phyloP scores from a whole-genome alignment of 1,284 basidiomycete species.

The Salmacisia buchloeana region DNA sequence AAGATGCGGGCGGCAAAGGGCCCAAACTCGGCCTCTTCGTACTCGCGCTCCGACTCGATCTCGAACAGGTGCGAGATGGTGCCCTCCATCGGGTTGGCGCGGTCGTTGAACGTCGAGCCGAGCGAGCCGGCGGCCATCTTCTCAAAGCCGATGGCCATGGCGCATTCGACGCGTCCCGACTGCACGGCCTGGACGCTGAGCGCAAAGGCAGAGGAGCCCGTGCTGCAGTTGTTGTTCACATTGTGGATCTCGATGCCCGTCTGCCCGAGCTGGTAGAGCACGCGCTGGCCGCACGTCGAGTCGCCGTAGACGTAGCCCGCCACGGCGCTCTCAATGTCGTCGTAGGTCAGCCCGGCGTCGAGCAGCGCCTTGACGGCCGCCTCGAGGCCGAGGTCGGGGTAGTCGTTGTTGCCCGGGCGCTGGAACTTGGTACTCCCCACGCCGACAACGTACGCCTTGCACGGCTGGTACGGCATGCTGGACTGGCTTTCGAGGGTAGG shows the following conservation, averaged over 20 bases:
- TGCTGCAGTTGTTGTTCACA: slow-evolving; percentile 63
- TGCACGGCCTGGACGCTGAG: slow-evolving; percentile 52
- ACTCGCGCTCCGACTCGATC: slow-evolving; percentile 59
- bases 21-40: slow-evolving; percentile 60
- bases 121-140: slow-evolving; percentile 64
- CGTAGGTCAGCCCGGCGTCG: slow-evolving; percentile 80
- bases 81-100: slow-evolving; percentile 59
- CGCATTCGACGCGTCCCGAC: slow-evolving; percentile 67
- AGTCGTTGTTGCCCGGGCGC: slow-evolving; percentile 63
- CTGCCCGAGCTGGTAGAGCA: slow-evolving; percentile 77
- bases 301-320: slow-evolving; percentile 61
- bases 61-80: slow-evolving; percentile 56
- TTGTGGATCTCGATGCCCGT: slow-evolving; percentile 80
- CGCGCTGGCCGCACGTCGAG: slow-evolving; percentile 68
- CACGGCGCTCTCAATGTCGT: slow-evolving; percentile 66
- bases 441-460: slow-evolving; percentile 57
- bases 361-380: slow-evolving; percentile 76
- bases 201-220: slow-evolving; percentile 42
- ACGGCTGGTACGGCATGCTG: slow-evolving; percentile 13
- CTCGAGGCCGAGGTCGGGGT: slow-evolving; percentile 58
- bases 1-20: slow-evolving; percentile 70
- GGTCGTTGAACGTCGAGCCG: slow-evolving; percentile 66
- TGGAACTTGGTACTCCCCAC: slow-evolving; percentile 74
- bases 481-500: background rate
- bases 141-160: slow-evolving; percentile 78